phyloP scores from a whole-genome alignment of 805 yeast species.

The Candida corydali region DNA sequence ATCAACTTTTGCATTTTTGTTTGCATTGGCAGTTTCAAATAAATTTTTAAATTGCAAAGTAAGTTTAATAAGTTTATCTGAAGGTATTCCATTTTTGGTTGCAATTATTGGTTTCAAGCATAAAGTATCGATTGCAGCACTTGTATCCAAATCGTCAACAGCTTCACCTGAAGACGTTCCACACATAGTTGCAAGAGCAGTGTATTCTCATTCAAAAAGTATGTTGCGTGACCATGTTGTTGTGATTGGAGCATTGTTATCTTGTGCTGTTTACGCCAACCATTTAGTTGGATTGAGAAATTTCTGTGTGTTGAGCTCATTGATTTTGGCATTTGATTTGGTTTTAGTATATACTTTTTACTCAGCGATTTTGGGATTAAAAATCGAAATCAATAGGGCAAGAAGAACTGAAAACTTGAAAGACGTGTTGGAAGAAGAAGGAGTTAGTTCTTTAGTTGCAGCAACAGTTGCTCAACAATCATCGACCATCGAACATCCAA shows the following conservation, averaged over 20 bases:
- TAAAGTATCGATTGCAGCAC: conserved; percentile 66
- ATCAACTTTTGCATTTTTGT: conserved; percentile 77
- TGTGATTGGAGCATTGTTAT: conserved; percentile 64
- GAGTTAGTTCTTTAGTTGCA: conserved; percentile 72
- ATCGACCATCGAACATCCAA: conserved; percentile 32
- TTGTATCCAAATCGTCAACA: conserved; percentile 44
- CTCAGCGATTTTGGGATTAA: conserved; percentile 78
- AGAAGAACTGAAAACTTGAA: conserved; percentile 76
- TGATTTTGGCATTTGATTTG: conserved; percentile 68
- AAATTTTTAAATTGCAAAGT: conserved; percentile 55
- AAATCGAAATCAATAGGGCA: conserved; percentile 83
- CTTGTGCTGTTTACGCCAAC: conserved; percentile 61
- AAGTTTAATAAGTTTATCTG: conserved; percentile 71
- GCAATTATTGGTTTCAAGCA: conserved; percentile 90
- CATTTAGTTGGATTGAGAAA: conserved; percentile 71
- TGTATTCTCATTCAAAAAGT: conserved; percentile 41
- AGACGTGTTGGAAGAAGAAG: conserved; percentile 88
- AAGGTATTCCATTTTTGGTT: conserved; percentile 91
- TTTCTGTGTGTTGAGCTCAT: conserved; percentile 72
- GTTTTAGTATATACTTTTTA: conserved; percentile 74
- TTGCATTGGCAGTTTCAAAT: conserved; percentile 63
- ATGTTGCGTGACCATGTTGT: conserved; percentile 73
- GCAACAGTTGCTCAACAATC: conserved; percentile 54
- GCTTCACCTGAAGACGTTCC: conserved; percentile 36
- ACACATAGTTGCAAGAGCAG: conserved; percentile 40